phyloP scores from a whole-genome alignment of 2,329 filamentous ascomycete species.

The Fusarium hostae region DNA sequence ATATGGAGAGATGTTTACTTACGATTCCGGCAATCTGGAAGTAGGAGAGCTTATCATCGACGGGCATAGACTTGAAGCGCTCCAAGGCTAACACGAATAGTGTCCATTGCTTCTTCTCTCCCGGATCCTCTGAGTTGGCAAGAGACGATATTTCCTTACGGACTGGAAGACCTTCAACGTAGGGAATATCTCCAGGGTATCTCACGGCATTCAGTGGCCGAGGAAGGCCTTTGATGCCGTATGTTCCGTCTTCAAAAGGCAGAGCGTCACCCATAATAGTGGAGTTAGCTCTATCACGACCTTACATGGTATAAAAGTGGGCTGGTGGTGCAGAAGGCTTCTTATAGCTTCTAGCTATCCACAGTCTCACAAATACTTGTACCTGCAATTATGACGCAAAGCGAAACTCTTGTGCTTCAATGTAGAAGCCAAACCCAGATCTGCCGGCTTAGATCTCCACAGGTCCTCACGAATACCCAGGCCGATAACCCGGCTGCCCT shows the following conservation, averaged over 20 bases:
- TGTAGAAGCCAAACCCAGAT: accelerated
- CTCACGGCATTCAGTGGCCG: not conserved
- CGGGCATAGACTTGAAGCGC: constrained; percentile 1
- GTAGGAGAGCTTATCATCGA: not conserved
- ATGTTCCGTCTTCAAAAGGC: not conserved
- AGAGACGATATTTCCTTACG: constrained; percentile 6
- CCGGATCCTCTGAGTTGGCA: not conserved
- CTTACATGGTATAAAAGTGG: accelerated
- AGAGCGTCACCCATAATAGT: not conserved
- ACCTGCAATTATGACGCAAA: not conserved
- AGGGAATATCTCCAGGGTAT: not conserved
- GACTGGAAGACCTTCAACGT: not conserved
- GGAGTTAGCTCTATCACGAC: accelerated
- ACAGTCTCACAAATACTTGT: accelerated
- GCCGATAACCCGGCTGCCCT: not conserved
- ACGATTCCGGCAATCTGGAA: constrained; percentile 26
- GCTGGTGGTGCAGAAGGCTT: accelerated
- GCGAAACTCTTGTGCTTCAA: not conserved
- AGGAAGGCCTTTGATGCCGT: constrained; percentile 15
- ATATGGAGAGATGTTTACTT: not conserved
- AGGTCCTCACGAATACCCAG: accelerated
- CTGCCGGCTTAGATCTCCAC: not conserved
- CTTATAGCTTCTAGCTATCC: not conserved
- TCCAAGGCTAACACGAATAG: constrained; percentile 13
- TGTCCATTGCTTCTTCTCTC: constrained; percentile 6